phyloP scores from a whole-genome alignment of 192 early-diverging fungal genomes.

The Coemansia sp. region DNA sequence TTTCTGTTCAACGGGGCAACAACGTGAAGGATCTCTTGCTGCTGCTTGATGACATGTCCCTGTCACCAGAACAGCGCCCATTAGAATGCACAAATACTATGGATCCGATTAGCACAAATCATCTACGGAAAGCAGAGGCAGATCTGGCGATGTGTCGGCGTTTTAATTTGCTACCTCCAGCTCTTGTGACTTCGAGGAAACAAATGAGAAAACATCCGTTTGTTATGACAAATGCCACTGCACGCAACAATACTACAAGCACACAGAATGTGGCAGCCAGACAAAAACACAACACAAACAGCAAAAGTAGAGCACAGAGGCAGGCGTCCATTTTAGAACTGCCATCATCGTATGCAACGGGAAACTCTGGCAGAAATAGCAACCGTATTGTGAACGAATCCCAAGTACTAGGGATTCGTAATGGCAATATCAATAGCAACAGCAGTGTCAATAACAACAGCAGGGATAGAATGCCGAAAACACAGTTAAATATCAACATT shows the following conservation, averaged over 20 bases:
- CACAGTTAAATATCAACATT: constrained; percentile 1
- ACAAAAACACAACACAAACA: neutral
- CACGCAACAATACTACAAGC: neutral
- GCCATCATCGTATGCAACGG: neutral
- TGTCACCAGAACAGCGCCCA: neutral
- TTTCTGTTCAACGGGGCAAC: neutral
- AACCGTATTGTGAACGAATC: neutral
- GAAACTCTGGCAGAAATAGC: neutral
- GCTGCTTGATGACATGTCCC: neutral
- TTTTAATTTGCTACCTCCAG: neutral
- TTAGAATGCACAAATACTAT: no score
- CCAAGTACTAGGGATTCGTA: neutral
- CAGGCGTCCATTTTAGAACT: neutral
- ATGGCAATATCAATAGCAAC: neutral
- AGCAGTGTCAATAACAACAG: neutral
- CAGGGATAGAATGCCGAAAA: neutral
- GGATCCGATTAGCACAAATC: neutral
- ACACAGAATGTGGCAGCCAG: neutral
- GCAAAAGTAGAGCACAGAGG: neutral
- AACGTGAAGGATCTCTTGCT: neutral
- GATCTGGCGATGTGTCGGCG: neutral
- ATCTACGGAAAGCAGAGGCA: neutral
- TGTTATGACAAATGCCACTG: neutral
- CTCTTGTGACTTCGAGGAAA: neutral
- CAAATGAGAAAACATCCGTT: neutral